Base-by-base conservation (phyloP, 2,329 filamentous ascomycete species). In the Fusarium torreyae region DNA sequence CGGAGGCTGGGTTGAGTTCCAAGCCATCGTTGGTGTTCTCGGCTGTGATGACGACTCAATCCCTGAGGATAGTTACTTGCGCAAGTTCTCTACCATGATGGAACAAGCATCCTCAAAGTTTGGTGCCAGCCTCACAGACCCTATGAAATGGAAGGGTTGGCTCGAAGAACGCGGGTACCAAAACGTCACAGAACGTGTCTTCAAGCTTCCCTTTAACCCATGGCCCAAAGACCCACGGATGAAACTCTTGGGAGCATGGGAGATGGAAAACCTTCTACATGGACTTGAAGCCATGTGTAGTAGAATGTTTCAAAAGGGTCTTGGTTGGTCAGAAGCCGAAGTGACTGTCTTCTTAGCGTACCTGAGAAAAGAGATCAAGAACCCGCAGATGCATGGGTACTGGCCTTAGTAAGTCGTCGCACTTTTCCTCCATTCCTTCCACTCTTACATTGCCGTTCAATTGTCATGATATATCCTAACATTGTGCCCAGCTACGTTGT, bases 81-180 rank as follows among this genome's bases (percentile, higher is more conserved):
- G 70, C 24, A 72, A 70, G 31, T 73, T 76, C 45, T 74, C 73
- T 1, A 54, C 40, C 54, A 72, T 78, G 39, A 74, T 80, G 45
- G 63, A 76, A 3, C 60, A 76, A 13, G 76, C 70, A 9, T 76
- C 74, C 6, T 54, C 48, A 5, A 74, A 75, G 11, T 66, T 76
- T 5, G 77, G 77, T 0, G 75, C 78, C 11, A 72, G 74, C 4
- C 65, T 78, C 18, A 73, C 66, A 20, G 74, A 72, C 4, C 75
- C 75, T 0, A 66, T 71, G 49, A 65, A 68, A 26, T 78, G 74
- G 70, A 76, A 72, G 43, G 54, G 55, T 15, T 79, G 80, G 63
- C 76, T 88, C 50, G 75, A 78, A n/a, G 81, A 83, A 4, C 84
- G 83, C 1, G 87, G 87, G 1, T 88, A 88, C 66, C 75, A 78